These are phyloP conservation scores for Coemansia asiatica DNA, from an alignment of 192 early-diverging fungal species.

Conservation along the genomic window DNA sequence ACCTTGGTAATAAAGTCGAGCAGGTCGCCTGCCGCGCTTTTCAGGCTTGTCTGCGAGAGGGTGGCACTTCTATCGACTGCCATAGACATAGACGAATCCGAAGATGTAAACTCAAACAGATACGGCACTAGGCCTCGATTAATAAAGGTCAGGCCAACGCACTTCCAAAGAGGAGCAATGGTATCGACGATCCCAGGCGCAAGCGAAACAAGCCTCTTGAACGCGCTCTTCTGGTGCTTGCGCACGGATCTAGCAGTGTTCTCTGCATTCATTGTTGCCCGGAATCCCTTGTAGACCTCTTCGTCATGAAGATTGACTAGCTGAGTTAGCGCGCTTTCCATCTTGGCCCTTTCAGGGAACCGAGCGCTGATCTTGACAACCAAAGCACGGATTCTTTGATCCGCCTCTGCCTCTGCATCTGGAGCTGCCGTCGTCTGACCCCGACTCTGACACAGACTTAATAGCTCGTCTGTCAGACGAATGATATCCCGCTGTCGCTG, in stretches of 20 bases:
- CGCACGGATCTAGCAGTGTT: constrained; percentile 70
- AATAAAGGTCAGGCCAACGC: constrained; percentile 72
- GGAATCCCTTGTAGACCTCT: constrained; percentile 65
- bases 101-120: constrained; percentile 61
- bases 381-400: constrained; percentile 57
- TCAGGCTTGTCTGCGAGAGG: constrained; percentile 10
- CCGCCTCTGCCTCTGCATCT: constrained; percentile 42
- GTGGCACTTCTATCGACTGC: background rate
- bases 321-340: constrained; percentile 63
- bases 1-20: constrained; percentile 33
- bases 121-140: constrained; percentile 63
- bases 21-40: constrained; percentile 23
- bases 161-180: constrained; percentile 71
- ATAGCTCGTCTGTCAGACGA: constrained; percentile 57
- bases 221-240: constrained; percentile 70
- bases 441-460: constrained; percentile 67
- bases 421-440: constrained; percentile 56
- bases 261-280: constrained; percentile 69
- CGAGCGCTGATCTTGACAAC: constrained; percentile 58
- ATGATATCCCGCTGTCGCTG: constrained; percentile 70
- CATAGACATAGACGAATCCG: background rate
- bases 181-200: constrained; percentile 64
- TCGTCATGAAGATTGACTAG: constrained; percentile 70
- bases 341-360: constrained; percentile 67
- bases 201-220: constrained; percentile 66